Conservation (phyloP, 352 stramenopile species). For the Pythium brassicae region DNA sequence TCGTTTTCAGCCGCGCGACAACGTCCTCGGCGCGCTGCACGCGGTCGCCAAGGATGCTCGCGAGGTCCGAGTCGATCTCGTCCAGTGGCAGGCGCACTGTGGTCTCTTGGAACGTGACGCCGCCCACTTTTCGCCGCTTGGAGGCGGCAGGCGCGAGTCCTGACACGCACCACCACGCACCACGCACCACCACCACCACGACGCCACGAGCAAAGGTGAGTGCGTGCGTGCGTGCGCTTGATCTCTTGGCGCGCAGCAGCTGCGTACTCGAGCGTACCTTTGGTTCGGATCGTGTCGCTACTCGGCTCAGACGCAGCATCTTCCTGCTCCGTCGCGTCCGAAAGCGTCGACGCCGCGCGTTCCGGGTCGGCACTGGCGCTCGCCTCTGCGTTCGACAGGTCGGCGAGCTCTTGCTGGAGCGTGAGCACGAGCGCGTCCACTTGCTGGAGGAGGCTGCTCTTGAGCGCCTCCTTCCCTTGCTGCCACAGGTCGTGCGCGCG, state of each 20-base stretch:
- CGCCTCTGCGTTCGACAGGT: conserved; percentile 23
- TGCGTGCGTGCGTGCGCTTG: background rate
- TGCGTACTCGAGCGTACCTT: conserved; percentile 4
- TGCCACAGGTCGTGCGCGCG: conserved; percentile 63
- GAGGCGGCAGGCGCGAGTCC: conserved; percentile 13
- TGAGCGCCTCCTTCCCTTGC: conserved; percentile 50
- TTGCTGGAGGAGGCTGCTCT: conserved; percentile 44
- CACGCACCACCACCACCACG: no score
- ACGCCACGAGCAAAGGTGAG: background rate
- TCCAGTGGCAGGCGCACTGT: conserved; percentile 48
- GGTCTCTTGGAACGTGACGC: conserved; percentile 32
- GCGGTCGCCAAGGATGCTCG: conserved; percentile 36
- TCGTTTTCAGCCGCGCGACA: conserved; percentile 17
- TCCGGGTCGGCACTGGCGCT: conserved; percentile 3
- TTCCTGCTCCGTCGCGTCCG: conserved; percentile 9
- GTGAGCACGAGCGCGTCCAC: conserved; percentile 41
- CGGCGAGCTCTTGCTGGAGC: conserved; percentile 43
- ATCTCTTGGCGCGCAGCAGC: no score
- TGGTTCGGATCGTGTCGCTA: conserved; percentile 6
- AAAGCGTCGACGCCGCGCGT: background rate
- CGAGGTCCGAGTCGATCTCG: conserved; percentile 52
- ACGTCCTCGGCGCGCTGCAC: conserved; percentile 24
- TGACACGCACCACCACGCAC: no score
- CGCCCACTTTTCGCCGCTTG: conserved; percentile 47
- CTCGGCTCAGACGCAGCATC: conserved; percentile 6